Conservation (phyloP, 106 monocot species). For the Narthecium ossifragum region DNA sequence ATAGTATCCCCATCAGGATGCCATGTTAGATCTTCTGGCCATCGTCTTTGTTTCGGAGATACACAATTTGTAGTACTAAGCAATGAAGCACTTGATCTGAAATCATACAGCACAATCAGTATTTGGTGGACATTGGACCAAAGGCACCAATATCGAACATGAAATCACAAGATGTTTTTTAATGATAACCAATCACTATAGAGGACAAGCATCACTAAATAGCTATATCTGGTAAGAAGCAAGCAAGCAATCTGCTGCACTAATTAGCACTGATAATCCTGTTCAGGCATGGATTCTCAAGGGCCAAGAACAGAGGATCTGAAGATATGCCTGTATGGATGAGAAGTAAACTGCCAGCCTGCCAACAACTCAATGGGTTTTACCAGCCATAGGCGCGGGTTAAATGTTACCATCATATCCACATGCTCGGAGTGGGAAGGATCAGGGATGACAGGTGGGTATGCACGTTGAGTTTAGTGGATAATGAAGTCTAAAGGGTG, state of each 20-base stretch:
- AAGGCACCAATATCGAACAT: not conserved
- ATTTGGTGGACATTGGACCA: not conserved
- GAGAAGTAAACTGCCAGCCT: too few relatives aligned
- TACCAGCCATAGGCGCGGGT: too few relatives aligned
- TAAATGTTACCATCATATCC: too few relatives aligned
- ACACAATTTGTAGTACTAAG: slow-evolving; percentile 56
- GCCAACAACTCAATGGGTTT: too few relatives aligned
- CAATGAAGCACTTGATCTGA: slow-evolving; percentile 43
- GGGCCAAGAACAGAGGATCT: too few relatives aligned
- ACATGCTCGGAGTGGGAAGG: too few relatives aligned
- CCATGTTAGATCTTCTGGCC: slow-evolving; percentile 93
- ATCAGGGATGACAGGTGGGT: too few relatives aligned
- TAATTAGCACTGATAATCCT: too few relatives aligned
- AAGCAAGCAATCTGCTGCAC: not conserved
- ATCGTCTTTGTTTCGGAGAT: slow-evolving; percentile 66
- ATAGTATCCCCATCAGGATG: slow-evolving; percentile 72
- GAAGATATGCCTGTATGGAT: too few relatives aligned
- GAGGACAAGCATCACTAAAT: not conserved
- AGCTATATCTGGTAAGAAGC: not conserved
- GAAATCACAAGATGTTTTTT: not conserved
- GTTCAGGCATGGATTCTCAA: too few relatives aligned
- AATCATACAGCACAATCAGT: slow-evolving; percentile 1
- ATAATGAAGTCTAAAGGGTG: too few relatives aligned
- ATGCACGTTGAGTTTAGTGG: too few relatives aligned
- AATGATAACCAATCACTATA: not conserved